Conservation (phyloP, 805 yeast species). For the Pichia eremophila region DNA sequence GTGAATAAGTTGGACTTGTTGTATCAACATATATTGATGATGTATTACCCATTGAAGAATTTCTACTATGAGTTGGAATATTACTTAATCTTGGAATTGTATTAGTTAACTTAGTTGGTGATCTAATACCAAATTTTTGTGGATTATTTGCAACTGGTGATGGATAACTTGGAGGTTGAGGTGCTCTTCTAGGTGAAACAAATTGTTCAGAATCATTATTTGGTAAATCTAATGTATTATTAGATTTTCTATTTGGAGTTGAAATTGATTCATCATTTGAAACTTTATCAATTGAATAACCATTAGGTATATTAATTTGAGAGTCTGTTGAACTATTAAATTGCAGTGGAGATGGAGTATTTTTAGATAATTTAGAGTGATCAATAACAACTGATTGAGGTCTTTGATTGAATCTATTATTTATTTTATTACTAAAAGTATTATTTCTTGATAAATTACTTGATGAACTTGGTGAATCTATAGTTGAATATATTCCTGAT, state of each 20-base stretch:
- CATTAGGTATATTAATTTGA: neutral
- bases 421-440: neutral
- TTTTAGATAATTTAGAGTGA: neutral
- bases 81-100: neutral
- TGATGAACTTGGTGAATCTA: neutral
- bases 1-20: neutral
- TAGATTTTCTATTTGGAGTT: neutral
- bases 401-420: slow-evolving; percentile 3
- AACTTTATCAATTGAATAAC: neutral
- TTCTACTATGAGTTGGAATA: slow-evolving; percentile 17
- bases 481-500: neutral
- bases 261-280: neutral
- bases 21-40: slow-evolving; percentile 36
- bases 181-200: slow-evolving; percentile 64
- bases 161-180: slow-evolving; percentile 46
- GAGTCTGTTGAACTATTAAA: neutral
- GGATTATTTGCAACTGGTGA: slow-evolving; percentile 19
- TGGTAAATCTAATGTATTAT: neutral
- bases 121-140: slow-evolving; percentile 18
- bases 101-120: slow-evolving; percentile 6
- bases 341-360: slow-evolving; percentile 4
- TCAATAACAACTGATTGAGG: slow-evolving; percentile 7
- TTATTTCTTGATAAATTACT: neutral
- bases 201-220: slow-evolving; percentile 22
- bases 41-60: slow-evolving; percentile 19